Conservation (phyloP, 164 flowering plant genomes). For the Chimonanthus salicifolius region DNA sequence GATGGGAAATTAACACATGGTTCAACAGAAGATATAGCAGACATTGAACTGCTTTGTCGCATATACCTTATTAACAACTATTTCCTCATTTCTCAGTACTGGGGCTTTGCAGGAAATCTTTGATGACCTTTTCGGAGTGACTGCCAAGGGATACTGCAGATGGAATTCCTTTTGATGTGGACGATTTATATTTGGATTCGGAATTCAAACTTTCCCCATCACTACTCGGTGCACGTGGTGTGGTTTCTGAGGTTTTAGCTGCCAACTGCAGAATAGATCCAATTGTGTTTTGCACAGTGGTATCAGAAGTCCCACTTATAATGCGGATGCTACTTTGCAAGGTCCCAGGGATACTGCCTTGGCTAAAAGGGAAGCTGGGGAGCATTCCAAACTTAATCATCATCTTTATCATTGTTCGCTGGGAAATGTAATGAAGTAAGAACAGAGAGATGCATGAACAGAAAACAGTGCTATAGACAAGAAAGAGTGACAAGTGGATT, state of each 20-base stretch:
- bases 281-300: slow-evolving; percentile 26
- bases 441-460: slow-evolving; percentile 7
- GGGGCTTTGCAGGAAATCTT: slow-evolving; percentile 57
- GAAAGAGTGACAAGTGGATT: not conserved
- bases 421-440: slow-evolving; percentile 13
- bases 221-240: slow-evolving; percentile 19
- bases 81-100: slow-evolving; percentile 31
- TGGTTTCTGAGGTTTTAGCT: slow-evolving; percentile 22
- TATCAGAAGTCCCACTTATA: slow-evolving; percentile 23
- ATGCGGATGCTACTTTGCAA: slow-evolving; percentile 33
- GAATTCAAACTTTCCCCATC: slow-evolving; percentile 10
- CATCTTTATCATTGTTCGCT: slow-evolving; percentile 56
- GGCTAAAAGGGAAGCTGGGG: slow-evolving; percentile 37
- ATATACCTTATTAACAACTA: slow-evolving; percentile 47
- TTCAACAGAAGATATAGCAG: not conserved
- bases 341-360: slow-evolving; percentile 43
- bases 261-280: slow-evolving; percentile 30
- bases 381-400: slow-evolving; percentile 53
- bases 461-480: not conserved
- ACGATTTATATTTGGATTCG: slow-evolving; percentile 18
- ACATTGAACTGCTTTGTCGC: not conserved
- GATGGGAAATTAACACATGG: not conserved
- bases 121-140: slow-evolving; percentile 61
- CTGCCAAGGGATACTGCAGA: slow-evolving; percentile 29
- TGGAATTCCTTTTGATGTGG: slow-evolving; percentile 24